phyloP scores from a whole-genome alignment of 225 moss, liverwort and hornwort genomes.

The Straminergon stramineum region DNA sequence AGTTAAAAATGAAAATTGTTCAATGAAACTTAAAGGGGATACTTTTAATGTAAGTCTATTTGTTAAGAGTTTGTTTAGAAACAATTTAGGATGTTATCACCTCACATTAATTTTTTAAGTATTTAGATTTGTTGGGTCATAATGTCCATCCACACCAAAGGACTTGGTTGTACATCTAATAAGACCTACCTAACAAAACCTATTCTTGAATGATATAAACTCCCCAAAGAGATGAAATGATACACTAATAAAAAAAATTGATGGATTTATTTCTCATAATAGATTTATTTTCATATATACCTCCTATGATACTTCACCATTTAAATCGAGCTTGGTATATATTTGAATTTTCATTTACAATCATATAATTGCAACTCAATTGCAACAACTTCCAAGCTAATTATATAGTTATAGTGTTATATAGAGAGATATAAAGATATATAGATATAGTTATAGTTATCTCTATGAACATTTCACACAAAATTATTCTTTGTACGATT shows the following conservation, averaged over 20 bases:
- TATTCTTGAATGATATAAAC: neutral
- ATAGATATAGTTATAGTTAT: too few relatives aligned
- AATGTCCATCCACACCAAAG: neutral
- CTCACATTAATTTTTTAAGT: too few relatives aligned
- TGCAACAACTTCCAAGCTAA: neutral
- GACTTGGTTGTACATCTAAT: neutral
- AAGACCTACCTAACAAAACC: neutral
- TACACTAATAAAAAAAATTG: neutral
- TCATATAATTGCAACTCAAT: neutral
- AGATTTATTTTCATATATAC: too few relatives aligned
- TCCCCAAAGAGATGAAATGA: neutral
- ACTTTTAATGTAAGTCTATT: too few relatives aligned
- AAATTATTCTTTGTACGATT: neutral
- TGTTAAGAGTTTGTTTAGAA: too few relatives aligned
- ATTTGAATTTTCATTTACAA: neutral
- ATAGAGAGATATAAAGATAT: too few relatives aligned
- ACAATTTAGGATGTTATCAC: too few relatives aligned
- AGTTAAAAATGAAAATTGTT: too few relatives aligned
- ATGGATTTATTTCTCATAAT: too few relatives aligned
- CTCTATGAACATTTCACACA: neutral
- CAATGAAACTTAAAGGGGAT: too few relatives aligned
- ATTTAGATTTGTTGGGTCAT: neutral
- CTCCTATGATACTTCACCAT: neutral
- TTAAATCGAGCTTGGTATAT: neutral
- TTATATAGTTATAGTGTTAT: too few relatives aligned